These are phyloP conservation scores for Trapa bicornis DNA, from an alignment of 345 rosid genomes.

Conservation along the genomic window DNA sequence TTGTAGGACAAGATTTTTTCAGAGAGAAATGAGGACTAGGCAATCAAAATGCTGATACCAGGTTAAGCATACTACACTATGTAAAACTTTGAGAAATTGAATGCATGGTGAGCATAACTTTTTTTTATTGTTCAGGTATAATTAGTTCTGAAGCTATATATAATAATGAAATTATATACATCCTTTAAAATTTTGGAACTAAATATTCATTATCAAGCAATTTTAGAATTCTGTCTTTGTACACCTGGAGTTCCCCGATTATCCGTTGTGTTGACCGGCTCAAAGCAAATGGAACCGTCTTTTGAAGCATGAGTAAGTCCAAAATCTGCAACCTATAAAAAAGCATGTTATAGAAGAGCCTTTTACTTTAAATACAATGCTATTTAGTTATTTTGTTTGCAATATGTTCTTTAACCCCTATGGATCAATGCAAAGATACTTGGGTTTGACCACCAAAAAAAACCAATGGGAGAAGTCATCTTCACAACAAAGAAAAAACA, in stretches of 20 bases:
- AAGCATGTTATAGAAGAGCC: slow-evolving; percentile 3
- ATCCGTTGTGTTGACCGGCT: slow-evolving; percentile 60
- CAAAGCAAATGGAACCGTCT: slow-evolving; percentile 78
- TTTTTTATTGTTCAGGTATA: neutral
- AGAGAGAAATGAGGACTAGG: slow-evolving; percentile 1
- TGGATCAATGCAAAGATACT: neutral
- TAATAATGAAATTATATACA: neutral
- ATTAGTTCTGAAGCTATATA: neutral
- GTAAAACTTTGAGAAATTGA: neutral
- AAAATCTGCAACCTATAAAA: slow-evolving; percentile 83
- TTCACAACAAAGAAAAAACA: neutral
- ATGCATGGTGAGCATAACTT: neutral
- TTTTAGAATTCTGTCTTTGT: neutral
- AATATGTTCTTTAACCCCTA: neutral
- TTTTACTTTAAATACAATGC: too few species aligned
- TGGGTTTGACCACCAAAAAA: neutral
- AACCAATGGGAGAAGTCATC: too few species aligned
- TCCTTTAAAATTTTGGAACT: neutral
- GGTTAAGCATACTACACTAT: neutral
- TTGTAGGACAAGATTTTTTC: neutral
- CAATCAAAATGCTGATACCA: neutral
- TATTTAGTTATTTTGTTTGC: neutral
- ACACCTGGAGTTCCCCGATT: slow-evolving; percentile 94
- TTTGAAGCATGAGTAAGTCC: slow-evolving; percentile 90
- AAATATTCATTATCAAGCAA: neutral